These are phyloP conservation scores for Irpex lacteus DNA, from an alignment of 1,284 basidiomycete genomes.

Conservation along the genomic window DNA sequence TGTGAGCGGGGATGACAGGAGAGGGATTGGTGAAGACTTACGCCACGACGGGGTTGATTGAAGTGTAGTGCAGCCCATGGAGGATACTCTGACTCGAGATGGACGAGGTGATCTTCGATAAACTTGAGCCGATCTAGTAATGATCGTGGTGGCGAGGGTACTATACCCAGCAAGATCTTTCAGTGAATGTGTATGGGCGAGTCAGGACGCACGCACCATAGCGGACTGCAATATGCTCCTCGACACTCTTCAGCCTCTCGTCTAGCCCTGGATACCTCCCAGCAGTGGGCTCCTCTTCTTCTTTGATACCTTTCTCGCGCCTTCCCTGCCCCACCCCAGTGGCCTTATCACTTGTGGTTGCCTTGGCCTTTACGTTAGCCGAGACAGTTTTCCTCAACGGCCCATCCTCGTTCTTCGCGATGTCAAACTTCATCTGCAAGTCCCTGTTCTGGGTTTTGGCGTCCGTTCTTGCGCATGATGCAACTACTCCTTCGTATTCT, in stretches of 20 bases:
- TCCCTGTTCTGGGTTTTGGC: conserved; percentile 69
- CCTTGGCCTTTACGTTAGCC: conserved; percentile 6
- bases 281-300: conserved; percentile 32
- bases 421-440: conserved; percentile 78
- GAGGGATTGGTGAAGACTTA: conserved; percentile 34
- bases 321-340: conserved; percentile 21
- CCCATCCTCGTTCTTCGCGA: conserved; percentile 75
- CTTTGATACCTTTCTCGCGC: conserved; percentile 9
- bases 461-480: conserved; percentile 69
- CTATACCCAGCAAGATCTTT: conserved; percentile 33
- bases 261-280: conserved; percentile 56
- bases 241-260: conserved; percentile 60
- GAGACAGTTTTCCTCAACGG: conserved; percentile 61
- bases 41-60: conserved; percentile 75
- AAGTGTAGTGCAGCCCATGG: conserved; percentile 83
- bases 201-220: conserved; percentile 51
- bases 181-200: background rate
- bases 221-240: conserved; percentile 65
- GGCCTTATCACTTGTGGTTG: conserved; percentile 14
- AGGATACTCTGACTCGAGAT: conserved; percentile 74
- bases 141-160: conserved; percentile 64
- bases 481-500: conserved; percentile 18
- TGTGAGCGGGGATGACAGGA: background rate
- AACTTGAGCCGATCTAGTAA: conserved; percentile 62
- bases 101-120: conserved; percentile 71